Conservation (phyloP, 306 rosid genomes). For the Lagenaria siceraria region DNA sequence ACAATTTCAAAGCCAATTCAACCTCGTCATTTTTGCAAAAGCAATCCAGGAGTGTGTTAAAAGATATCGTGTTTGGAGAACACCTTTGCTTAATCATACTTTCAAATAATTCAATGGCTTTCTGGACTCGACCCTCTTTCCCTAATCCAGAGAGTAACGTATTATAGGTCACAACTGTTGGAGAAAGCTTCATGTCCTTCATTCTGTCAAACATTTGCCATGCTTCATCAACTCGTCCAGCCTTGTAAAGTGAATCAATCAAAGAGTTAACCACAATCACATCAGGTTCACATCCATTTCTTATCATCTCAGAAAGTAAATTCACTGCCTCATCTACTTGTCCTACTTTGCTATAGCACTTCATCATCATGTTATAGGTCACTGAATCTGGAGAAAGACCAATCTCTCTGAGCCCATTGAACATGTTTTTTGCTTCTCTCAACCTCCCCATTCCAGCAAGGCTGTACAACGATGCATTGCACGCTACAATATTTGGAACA, state of each 20-base stretch:
- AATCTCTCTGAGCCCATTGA: constrained; percentile 47
- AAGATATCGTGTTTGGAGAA: constrained; percentile 71
- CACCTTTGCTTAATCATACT: constrained; percentile 59
- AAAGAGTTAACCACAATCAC: constrained; percentile 61
- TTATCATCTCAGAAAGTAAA: constrained; percentile 59
- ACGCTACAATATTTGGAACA: constrained; percentile 71
- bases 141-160: constrained; percentile 75
- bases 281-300: constrained; percentile 73
- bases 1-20: constrained; percentile 56
- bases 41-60: constrained; percentile 69
- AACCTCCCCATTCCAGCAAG: constrained; percentile 70
- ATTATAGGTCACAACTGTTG: constrained; percentile 86
- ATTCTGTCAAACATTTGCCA: constrained; percentile 76
- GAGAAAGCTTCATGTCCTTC: constrained; percentile 75
- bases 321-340: constrained; percentile 59
- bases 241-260: constrained; percentile 86
- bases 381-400: constrained; percentile 82
- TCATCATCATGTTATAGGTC: constrained; percentile 88
- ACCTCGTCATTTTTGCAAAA: constrained; percentile 85
- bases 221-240: constrained; percentile 65
- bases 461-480: constrained; percentile 73
- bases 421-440: constrained; percentile 56
- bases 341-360: constrained; percentile 82
- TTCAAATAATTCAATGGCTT: constrained; percentile 54
- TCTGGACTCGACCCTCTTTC: constrained; percentile 55